A percentile compares a stretch with the other conserved stretches of the same genome.
These are phyloP conservation scores for carrot (Daucus carota) DNA, from an alignment of 129 eudicot genomes.

Conservation along the genomic window DNA sequence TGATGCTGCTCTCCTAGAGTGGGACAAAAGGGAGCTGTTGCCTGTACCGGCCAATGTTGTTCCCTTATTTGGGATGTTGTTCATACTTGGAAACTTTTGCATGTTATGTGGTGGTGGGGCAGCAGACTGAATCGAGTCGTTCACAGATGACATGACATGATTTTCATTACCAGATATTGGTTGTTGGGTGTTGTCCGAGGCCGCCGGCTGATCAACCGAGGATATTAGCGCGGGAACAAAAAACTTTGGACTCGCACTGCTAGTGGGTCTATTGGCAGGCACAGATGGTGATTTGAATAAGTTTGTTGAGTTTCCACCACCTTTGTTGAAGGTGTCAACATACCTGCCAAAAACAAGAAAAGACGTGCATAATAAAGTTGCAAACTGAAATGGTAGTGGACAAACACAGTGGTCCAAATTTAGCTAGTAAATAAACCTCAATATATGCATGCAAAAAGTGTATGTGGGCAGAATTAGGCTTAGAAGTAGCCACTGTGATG, in stretches of 20 bases:
- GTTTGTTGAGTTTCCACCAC: constrained; percentile 68
- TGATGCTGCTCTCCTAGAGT: constrained; percentile 72
- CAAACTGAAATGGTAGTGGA: not conserved
- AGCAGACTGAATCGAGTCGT: constrained; percentile 32
- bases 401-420: not conserved
- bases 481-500: no score
- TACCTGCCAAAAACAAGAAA: constrained; percentile 45
- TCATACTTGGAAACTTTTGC: constrained; percentile 78
- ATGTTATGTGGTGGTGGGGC: constrained; percentile 33
- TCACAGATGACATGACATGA: constrained; percentile 25
- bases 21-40: constrained; percentile 34
- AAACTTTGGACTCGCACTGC: constrained; percentile 48
- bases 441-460: not conserved
- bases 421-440: not conserved
- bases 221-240: constrained; percentile 65
- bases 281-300: constrained; percentile 67
- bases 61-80: constrained; percentile 43
- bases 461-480: not conserved
- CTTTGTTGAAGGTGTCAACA: constrained; percentile 91
- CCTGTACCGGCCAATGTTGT: constrained; percentile 12
- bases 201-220: constrained; percentile 27
- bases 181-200: constrained; percentile 22
- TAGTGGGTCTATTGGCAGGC: constrained; percentile 39
- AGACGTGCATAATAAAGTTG: not conserved
- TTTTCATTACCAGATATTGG: constrained; percentile 27